Conservation (phyloP, 345 rosid genomes). For the Linum trigynum region DNA sequence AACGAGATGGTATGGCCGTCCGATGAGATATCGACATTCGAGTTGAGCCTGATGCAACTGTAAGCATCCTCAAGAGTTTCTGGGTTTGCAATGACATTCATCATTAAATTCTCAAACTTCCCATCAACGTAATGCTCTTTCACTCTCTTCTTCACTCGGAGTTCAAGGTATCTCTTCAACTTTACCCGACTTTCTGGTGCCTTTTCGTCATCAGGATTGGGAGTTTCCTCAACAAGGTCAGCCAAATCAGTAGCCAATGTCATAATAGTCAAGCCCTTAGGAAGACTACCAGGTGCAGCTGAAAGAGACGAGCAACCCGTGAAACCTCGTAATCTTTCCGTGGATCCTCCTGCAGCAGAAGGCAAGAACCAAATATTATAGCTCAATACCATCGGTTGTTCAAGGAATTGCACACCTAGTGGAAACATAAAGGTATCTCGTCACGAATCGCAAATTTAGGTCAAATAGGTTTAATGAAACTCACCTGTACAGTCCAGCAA, state of each 20-base stretch:
- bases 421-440: neutral
- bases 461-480: neutral
- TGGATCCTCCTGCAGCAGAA: constrained; percentile 12
- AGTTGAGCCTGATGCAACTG: constrained; percentile 49
- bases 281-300: neutral
- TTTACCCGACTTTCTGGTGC: constrained; percentile 56
- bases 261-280: neutral
- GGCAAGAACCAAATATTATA: neutral
- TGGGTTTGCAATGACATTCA: constrained; percentile 51
- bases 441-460: neutral
- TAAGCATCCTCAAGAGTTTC: constrained; percentile 72
- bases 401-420: neutral
- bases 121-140: constrained; percentile 59
- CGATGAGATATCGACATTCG: constrained; percentile 37
- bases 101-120: constrained; percentile 48
- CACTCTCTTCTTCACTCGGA: constrained; percentile 65
- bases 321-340: constrained; percentile 12
- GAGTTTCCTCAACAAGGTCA: neutral
- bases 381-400: neutral
- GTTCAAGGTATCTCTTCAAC: constrained; percentile 56
- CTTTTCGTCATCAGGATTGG: neutral
- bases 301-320: neutral
- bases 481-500: neutral
- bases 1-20: constrained; percentile 26
- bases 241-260: neutral